Base-by-base conservation (phyloP, 306 rosid genomes). In the Hippophae tibetana region DNA sequence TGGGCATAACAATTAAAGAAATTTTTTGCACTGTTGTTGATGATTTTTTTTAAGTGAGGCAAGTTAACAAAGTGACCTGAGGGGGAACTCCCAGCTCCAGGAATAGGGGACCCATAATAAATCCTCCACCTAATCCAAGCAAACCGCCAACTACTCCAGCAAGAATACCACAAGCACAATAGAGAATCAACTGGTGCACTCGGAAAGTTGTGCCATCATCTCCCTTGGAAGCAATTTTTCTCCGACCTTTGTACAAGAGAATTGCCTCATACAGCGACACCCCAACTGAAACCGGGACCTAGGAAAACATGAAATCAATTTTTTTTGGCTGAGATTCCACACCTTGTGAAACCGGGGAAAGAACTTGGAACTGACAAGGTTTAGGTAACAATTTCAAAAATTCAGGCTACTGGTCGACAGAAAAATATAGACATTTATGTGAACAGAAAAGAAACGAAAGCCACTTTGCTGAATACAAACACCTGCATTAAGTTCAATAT, bases 71-170 rank as follows among this genome's bases (percentile, higher is more conserved):
- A 3, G 43, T 43, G 46, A 85, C 89, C 89, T 85, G 89, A 57
- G 95, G 95, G 51, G 95, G 95, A 71, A 86, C 81, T 63, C 95
- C 95, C 61, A 86, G 58, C 72, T 86, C 95, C 13, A 86, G 82
- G 69, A 86, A 86, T 60, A 86, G 78, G 60, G 95, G 95, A 69
- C 95, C 95, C 69, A 86, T 67, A 61, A 86, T 81, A 72, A 86
- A 86, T 49, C 95, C 90, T 23, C 95, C 95, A 42, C 95, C 95
- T 1, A 86, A 74, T 13, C 95, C 95, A 52, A 87, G 92, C 55
- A 87, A 67, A 58, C 95, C 95, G 59, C 92, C 86, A 18, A 87
- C 84, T 70, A 87, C 61, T 52, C 95, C 95, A 47, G 95, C 95
- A 52, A 82, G 3, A 11, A 86, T 80, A 54, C 94, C 94, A 71